Base-by-base conservation (phyloP, 1,139 yeast genomes). In the Yamadazyma diddensiae region DNA sequence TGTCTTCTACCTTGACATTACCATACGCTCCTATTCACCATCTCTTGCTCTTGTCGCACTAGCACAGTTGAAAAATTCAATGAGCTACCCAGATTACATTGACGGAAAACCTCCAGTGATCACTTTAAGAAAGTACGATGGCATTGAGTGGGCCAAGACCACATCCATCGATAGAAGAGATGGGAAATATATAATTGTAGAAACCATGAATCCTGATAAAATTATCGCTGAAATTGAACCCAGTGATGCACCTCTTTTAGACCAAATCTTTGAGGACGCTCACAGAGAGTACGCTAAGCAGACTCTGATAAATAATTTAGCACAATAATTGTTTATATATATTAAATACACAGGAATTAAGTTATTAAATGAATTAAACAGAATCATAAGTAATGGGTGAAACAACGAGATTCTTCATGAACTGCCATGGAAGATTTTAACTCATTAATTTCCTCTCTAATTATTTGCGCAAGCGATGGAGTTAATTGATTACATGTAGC, bases 401-500 rank as follows among this genome's bases (percentile, higher is more conserved):
- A 79, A 46, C 87, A 79, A 44, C 75, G 69, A 3, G 95, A 85
- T 16, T 74, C 79, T 30, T 75, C 79, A 55, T 90, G 97, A 29
- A 90, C 73, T 21, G 73, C 80, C 98, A 90, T 90, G 43, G 76
- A 79, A 35, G 79, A 70, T 59, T 85, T 85, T 50, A 87, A 62
- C 37, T 70, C 71, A 57, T 92, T 90, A 53, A 92, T 67, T 57
- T 92, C 97, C 31, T 83, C 87, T 60, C 81, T 83, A 50, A 92
- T 87, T 59, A 79, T 80, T 57, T 85, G 92, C 0, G 97, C 97
- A 53, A 90, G 65, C 34, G 74, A 66, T 4, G 97, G 97, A 1
- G 96, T 90, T 57, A 90, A 68, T 52, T 83, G 88, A 58, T 90
- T 88, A 63, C 97, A 90, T 1, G 97, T 88, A 4, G 95, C 95